These are phyloP conservation scores for Botryosphaeria dothidea DNA, from an alignment of 2,329 filamentous ascomycete species.

Conservation along the genomic window DNA sequence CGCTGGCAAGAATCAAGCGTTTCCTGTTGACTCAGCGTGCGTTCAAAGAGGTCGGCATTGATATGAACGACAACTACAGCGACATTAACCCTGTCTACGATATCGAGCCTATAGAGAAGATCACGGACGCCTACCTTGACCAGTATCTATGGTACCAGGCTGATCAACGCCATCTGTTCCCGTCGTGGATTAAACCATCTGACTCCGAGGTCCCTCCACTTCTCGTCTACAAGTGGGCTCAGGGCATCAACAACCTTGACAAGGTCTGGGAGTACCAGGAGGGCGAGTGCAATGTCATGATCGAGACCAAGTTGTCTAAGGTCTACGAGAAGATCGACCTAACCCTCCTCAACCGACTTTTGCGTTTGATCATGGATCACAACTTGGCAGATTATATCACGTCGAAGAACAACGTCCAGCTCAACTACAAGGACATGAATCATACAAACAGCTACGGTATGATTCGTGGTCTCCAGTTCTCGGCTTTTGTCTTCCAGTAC, in stretches of 20 bases:
- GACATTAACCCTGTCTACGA: conserved; percentile 99
- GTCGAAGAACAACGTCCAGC: conserved; percentile 97
- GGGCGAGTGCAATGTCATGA: conserved; percentile 97
- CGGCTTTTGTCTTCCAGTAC: conserved; percentile 98
- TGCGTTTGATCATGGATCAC: conserved; percentile 98
- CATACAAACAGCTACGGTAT: conserved; percentile 98
- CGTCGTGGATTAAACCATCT: conserved; percentile 98
- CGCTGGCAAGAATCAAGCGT: conserved; percentile 92
- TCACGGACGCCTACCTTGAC: conserved; percentile 96
- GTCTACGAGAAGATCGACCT: conserved; percentile 99
- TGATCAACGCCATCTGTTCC: conserved; percentile 94
- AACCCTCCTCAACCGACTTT: conserved; percentile 87
- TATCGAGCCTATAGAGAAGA: conserved; percentile 98
- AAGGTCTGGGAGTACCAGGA: conserved; percentile 93
- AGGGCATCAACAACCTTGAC: conserved; percentile 97
- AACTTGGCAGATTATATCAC: conserved; percentile 99
- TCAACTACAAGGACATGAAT: conserved; percentile 99
- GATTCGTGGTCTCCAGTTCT: conserved; percentile 97
- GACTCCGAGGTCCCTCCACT: conserved; percentile 96
- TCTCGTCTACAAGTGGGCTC: conserved; percentile 97
- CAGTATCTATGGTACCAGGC: conserved; percentile 99
- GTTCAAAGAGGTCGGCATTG: conserved; percentile 98
- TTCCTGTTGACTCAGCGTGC: conserved; percentile 95
- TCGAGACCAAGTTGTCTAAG: conserved; percentile 97
- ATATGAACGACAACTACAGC: conserved; percentile 99